Conservation (phyloP, 2,329 filamentous ascomycete genomes). For the Aspergillus fumigatus region DNA sequence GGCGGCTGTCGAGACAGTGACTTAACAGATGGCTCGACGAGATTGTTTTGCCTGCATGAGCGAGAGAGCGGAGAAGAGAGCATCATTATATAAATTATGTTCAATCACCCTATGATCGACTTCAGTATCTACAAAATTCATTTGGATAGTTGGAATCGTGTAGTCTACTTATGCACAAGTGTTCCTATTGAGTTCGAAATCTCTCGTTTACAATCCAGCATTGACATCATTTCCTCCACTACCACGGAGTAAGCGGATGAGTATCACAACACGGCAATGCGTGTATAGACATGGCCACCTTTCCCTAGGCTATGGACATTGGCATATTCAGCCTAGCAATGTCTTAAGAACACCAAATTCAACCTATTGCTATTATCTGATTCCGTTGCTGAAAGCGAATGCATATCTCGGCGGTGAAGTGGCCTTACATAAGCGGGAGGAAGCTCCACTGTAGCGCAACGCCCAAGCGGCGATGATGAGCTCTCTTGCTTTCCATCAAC, state of each 20-base stretch:
- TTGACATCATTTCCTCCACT: background rate
- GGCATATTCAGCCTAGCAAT: background rate
- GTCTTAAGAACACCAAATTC: background rate
- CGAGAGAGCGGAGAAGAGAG: constrained; percentile 8
- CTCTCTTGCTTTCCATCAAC: constrained; percentile 23
- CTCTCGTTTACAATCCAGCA: background rate
- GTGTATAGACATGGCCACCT: background rate
- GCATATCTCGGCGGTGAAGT: constrained; percentile 10
- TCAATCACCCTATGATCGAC: background rate
- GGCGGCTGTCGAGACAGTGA: constrained; percentile 58
- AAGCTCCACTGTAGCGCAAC: constrained; percentile 25
- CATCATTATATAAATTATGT: background rate
- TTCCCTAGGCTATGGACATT: background rate
- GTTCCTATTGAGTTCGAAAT: background rate
- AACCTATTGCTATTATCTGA: background rate
- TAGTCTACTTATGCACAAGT: background rate
- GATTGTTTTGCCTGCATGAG: constrained; percentile 61
- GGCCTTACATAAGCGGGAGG: constrained; percentile 21
- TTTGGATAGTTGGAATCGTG: background rate
- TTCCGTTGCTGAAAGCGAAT: background rate
- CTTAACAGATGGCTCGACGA: constrained; percentile 37
- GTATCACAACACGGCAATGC: background rate
- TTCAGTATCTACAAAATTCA: too few relatives aligned
- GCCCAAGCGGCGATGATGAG: constrained; percentile 20
- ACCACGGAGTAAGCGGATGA: background rate